Evolutionary conservation across 805 yeast species (phyloP).

Genomic region (Kodamaea nitidulidarum): DNA sequence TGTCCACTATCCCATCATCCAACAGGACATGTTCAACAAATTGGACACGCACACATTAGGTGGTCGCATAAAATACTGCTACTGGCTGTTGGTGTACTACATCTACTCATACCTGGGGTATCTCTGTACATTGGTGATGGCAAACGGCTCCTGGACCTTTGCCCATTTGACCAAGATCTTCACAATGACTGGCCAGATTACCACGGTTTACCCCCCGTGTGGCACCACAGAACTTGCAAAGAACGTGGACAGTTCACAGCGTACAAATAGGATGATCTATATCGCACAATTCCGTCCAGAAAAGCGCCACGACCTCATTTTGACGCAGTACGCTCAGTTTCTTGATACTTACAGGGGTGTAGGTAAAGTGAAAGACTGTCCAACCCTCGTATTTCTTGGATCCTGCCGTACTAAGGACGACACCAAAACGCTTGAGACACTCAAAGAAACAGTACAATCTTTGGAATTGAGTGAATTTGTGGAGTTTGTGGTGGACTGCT

Average conservation of each 20-base stretch:
- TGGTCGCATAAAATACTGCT: conserved; percentile 39
- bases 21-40: conserved; percentile 77
- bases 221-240: conserved; percentile 52
- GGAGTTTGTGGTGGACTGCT: conserved; percentile 68
- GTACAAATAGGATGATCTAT: conserved; percentile 46
- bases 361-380: conserved; percentile 22
- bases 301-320: conserved; percentile 75
- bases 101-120: conserved; percentile 65
- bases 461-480: conserved; percentile 29
- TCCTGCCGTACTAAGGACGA: conserved; percentile 74
- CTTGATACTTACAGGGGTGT: conserved; percentile 22
- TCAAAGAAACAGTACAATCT: conserved; percentile 41
- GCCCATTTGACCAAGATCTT: conserved; percentile 69
- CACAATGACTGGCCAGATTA: conserved; percentile 40
- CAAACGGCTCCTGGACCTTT: conserved; percentile 91
- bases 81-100: conserved; percentile 69
- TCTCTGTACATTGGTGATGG: conserved; percentile 58
- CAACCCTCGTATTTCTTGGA: conserved; percentile 74
- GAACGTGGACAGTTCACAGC: conserved; percentile 12
- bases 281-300: conserved; percentile 95
- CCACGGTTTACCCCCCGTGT: conserved; percentile 84
- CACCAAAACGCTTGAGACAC: conserved; percentile 48
- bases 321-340: conserved; percentile 60
- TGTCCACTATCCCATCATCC: conserved; percentile 93
- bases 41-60: conserved; percentile 38